A percentile compares a stretch with the other conserved stretches of the same genome.
Evolutionary conservation across 2,329 filamentous ascomycete species (phyloP).

Genomic region (Penicillium griseofulvum): DNA sequence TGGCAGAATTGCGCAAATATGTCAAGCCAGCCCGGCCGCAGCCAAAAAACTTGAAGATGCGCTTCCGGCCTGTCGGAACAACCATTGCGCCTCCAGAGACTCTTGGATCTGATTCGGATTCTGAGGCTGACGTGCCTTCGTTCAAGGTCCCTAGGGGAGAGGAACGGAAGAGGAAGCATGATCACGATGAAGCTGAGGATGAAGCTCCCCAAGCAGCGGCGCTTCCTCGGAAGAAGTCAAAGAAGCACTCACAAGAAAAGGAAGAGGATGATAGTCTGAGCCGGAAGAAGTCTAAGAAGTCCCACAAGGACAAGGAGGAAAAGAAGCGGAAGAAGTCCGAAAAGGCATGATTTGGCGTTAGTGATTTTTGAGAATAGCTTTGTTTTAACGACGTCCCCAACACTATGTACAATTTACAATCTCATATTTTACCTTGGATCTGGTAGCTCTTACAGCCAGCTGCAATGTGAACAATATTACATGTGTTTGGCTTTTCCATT

Average conservation of each 20-base stretch:
- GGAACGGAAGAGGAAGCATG: conserved; percentile 40
- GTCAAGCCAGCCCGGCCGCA: conserved; percentile 41
- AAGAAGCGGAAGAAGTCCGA: conserved; percentile 42
- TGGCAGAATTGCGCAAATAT: conserved; percentile 26
- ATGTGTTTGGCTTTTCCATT: neutral
- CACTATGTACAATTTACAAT: conserved; percentile 20
- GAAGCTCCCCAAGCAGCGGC: conserved; percentile 24
- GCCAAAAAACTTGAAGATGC: conserved; percentile 46
- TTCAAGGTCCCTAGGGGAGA: conserved; percentile 36
- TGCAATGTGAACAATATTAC: neutral
- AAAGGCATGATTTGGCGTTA: conserved; percentile 30
- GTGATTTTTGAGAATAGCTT: conserved; percentile 18
- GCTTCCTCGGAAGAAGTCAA: conserved; percentile 41
- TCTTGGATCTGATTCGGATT: conserved; percentile 39
- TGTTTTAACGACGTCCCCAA: conserved; percentile 19
- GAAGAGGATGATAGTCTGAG: conserved; percentile 17
- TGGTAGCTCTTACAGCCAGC: neutral
- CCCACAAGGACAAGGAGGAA: conserved; percentile 41
- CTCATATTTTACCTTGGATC: neutral
- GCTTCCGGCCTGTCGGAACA: conserved; percentile 45
- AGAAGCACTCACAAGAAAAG: conserved; percentile 33
- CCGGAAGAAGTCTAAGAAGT: conserved; percentile 31
- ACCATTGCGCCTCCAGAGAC: conserved; percentile 32
- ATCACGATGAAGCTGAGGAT: conserved; percentile 30
- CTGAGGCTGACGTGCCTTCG: conserved; percentile 34